phyloP scores from a whole-genome alignment of 345 rosid species.

The Eucalyptus urophylla region DNA sequence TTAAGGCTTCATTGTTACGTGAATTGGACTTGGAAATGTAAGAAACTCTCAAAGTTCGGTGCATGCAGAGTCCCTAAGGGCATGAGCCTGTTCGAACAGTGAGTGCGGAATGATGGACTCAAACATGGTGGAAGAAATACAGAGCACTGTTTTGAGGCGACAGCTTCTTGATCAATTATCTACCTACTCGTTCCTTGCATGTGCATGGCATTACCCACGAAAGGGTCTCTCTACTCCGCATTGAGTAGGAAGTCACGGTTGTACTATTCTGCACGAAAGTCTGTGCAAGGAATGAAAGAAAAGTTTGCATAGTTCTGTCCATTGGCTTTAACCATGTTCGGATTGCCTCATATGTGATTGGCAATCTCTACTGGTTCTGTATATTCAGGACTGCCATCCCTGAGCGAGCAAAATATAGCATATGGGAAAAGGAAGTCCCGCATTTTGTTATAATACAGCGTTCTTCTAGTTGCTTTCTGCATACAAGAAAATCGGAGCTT shows the following conservation, averaged over 20 bases:
- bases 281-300: background rate
- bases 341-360: background rate
- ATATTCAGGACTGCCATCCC: background rate
- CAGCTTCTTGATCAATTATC: background rate
- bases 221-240: background rate
- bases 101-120: background rate
- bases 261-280: background rate
- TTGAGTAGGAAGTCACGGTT: background rate
- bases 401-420: background rate
- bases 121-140: background rate
- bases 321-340: background rate
- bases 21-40: background rate
- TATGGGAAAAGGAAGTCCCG: background rate
- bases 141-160: background rate
- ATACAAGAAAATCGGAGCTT: background rate
- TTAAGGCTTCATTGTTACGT: background rate
- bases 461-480: background rate
- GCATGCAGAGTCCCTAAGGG: background rate
- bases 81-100: background rate
- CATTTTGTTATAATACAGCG: background rate
- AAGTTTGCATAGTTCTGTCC: background rate
- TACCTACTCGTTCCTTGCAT: background rate
- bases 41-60: background rate
- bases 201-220: background rate
- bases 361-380: background rate